Evolutionary conservation across 306 rosid genomes (phyloP), one percentile per base, ranked within the genome.

Genomic region (Cucurbita pepo): DNA sequence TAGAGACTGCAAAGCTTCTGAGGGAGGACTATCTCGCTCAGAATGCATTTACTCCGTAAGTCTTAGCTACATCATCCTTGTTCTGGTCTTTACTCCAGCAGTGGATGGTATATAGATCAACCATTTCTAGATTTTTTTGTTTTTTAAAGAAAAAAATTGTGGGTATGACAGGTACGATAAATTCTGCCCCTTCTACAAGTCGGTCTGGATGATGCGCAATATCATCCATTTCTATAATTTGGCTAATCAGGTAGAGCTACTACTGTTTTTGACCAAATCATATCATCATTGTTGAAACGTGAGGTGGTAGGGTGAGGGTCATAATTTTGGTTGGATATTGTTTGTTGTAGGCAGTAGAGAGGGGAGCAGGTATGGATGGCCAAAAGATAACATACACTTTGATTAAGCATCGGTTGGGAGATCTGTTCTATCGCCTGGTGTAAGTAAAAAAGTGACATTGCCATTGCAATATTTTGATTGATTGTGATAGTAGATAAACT

Each of bases 181-280:
- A 76, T 95, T 84, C 86, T 95, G 99, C 77, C 99, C 99, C 37
- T 91, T 95, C 91, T 95, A 91, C 96, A 95, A 95, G 88, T 95
- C 99, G 54, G 97, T 91, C 56, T 95, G 99, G 99, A 86, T 95
- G 99, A 95, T 95, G 99, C 96, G 99, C 82, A 95, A 95, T 82
- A 95, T 95, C 77, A 95, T 95, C 74, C 99, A 95, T 86, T 95
- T 88, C 91, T 95, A 52, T 84, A 91, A 88, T 85, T 84, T 95
- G 91, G 97, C 99, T 69, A 95, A 95, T 83, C 99, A 95, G 97
- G 99, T 75, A 8, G 34, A 30, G 14, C 6, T 65, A 38, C 6
- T 65, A 38, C 48, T 16, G 5, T 18, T 66, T 47, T 1, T 30
- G 34, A 66, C 12, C 37, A 66, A 19, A 19, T 7, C 25, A 25